Percentiles rank a stretch among this genome's conserved stretches.
phyloP scores from a whole-genome alignment of 2,329 filamentous ascomycete species.

The Herpotrichia juniperi region DNA sequence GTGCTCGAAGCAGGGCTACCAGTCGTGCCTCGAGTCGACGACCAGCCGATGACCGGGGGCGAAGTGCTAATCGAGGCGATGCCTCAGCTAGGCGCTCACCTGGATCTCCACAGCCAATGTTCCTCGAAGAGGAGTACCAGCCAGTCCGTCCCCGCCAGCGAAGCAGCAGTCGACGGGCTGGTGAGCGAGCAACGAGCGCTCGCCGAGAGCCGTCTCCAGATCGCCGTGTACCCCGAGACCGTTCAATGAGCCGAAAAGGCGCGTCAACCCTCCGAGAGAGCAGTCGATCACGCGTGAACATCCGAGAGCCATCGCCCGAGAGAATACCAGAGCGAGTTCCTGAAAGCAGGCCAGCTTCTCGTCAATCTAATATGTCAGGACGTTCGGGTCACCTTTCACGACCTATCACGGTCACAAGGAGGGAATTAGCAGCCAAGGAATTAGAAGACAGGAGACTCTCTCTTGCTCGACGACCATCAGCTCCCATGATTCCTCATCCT shows the following conservation, averaged over 20 bases:
- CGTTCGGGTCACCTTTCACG: conserved; percentile 33
- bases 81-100: conserved; percentile 72
- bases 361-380: conserved; percentile 37
- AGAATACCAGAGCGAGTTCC: conserved; percentile 12
- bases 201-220: conserved; percentile 56
- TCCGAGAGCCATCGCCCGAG: conserved; percentile 38
- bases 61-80: conserved; percentile 45
- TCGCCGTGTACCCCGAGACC: conserved; percentile 39
- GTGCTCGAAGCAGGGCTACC: conserved; percentile 34
- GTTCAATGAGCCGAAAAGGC: conserved; percentile 43
- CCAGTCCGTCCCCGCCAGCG: conserved; percentile 55
- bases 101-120: conserved; percentile 79
- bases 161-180: conserved; percentile 58
- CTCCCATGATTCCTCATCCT: conserved; percentile 80
- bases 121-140: conserved; percentile 69
- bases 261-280: conserved; percentile 34
- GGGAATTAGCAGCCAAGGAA: conserved; percentile 69
- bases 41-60: conserved; percentile 38
- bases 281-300: conserved; percentile 40
- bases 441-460: conserved; percentile 88
- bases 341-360: conserved; percentile 23
- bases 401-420: conserved; percentile 45
- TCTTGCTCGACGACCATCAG: conserved; percentile 74
- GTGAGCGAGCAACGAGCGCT: conserved; percentile 51
- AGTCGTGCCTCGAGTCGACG: conserved; percentile 46